These are phyloP conservation scores for Scheffersomyces ergatensis DNA, from an alignment of 805 yeast species.

Conservation along the genomic window DNA sequence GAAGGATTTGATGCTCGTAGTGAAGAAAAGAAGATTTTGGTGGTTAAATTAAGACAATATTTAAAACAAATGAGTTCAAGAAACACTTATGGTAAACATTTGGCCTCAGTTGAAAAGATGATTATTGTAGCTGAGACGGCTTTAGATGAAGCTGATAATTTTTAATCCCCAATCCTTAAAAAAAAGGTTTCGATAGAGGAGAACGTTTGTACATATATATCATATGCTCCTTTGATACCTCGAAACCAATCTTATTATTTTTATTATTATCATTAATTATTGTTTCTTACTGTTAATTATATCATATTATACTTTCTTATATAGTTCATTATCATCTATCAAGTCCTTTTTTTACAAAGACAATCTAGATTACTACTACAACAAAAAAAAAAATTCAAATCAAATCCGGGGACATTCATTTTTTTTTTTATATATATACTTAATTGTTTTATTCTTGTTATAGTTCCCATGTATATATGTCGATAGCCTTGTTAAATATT, in stretches of 20 bases:
- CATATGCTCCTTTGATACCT: too few relatives aligned
- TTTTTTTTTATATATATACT: too few relatives aligned
- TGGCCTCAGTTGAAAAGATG: slow-evolving; percentile 78
- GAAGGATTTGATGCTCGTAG: slow-evolving; percentile 66
- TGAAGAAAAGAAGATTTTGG: slow-evolving; percentile 64
- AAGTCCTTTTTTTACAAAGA: too few relatives aligned
- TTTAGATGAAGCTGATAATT: slow-evolving; percentile 35
- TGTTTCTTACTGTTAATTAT: neutral
- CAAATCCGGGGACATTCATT: neutral
- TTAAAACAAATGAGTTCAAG: slow-evolving; percentile 66
- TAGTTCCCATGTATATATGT: neutral
- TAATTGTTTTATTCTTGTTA: neutral
- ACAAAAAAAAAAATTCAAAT: neutral
- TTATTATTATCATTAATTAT: too few relatives aligned
- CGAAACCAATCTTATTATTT: too few relatives aligned
- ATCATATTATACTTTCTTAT: neutral
- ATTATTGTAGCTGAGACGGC: slow-evolving; percentile 54
- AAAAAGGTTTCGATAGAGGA: too few relatives aligned
- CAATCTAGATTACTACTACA: too few relatives aligned
- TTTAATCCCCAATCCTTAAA: too few relatives aligned
- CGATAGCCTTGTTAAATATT: neutral
- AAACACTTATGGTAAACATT: slow-evolving; percentile 73
- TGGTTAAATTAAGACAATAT: slow-evolving; percentile 75
- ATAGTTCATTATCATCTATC: neutral
- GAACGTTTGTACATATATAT: neutral